Evolutionary conservation across 805 yeast genomes (phyloP).

Genomic region (Tetrapisispora phaffii): DNA sequence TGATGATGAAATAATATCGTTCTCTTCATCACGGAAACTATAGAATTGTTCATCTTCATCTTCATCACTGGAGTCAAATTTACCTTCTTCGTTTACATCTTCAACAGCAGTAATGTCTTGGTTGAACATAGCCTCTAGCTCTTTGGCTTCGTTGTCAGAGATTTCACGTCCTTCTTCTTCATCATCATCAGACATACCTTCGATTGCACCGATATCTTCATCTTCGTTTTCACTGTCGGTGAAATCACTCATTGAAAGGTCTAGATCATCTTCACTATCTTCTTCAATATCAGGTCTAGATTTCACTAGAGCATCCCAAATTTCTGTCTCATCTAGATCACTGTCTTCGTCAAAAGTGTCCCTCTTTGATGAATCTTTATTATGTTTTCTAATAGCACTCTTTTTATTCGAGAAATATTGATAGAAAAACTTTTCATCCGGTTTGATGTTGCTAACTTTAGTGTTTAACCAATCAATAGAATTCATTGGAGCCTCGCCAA

Average conservation of each 20-base stretch:
- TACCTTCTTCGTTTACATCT: conserved; percentile 29
- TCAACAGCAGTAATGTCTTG: conserved; percentile 27
- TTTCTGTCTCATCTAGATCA: conserved; percentile 56
- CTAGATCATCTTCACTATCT: conserved; percentile 35
- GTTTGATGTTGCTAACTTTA: conserved; percentile 56
- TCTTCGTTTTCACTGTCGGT: conserved; percentile 21
- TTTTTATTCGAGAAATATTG: conserved; percentile 68
- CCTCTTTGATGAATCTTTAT: conserved; percentile 23
- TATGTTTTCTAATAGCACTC: conserved; percentile 27
- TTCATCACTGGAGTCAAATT: conserved; percentile 27
- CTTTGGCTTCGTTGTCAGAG: conserved; percentile 13
- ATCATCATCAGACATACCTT: conserved; percentile 15
- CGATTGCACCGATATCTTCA: conserved; percentile 24
- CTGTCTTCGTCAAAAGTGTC: conserved; percentile 31
- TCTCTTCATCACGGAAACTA: conserved; percentile 23
- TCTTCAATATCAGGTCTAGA: conserved; percentile 66
- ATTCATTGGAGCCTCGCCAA: conserved; percentile 59
- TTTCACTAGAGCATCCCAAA: conserved; percentile 71
- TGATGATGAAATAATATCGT: conserved; percentile 7
- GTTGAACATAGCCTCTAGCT: conserved; percentile 9
- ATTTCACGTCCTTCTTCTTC: conserved; percentile 19
- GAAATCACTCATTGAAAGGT: conserved; percentile 23
- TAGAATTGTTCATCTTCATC: conserved; percentile 32
- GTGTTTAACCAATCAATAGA: conserved; percentile 73
- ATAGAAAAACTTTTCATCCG: conserved; percentile 82